Percentiles rank a stretch among this genome's conserved stretches.
phyloP scores from a whole-genome alignment of 2,329 filamentous ascomycete species.

The Alternaria hordeiaustralica region DNA sequence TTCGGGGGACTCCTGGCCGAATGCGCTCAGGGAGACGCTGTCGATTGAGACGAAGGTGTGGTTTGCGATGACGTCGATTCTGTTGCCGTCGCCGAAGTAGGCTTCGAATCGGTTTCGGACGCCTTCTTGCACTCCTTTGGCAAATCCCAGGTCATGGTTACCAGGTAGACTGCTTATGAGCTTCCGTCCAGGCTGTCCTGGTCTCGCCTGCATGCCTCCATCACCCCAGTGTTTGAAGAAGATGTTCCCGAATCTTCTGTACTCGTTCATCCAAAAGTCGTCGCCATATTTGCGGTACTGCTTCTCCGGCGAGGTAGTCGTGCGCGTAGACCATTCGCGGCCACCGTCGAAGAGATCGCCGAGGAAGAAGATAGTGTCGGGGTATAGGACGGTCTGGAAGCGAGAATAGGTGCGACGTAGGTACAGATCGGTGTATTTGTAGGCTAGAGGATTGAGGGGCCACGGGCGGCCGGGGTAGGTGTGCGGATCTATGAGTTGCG shows the following conservation, averaged over 20 bases:
- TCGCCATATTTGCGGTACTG: constrained; percentile 80
- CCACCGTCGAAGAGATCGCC: constrained; percentile 96
- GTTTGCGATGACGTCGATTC: constrained; percentile 90
- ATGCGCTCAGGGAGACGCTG: constrained; percentile 83
- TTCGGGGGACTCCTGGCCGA: constrained; percentile 60
- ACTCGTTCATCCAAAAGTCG: constrained; percentile 85
- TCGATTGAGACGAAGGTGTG: constrained; percentile 95
- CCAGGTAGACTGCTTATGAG: constrained; percentile 86
- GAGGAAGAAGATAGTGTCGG: constrained; percentile 87
- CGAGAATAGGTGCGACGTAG: constrained; percentile 81
- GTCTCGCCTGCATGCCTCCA: constrained; percentile 60
- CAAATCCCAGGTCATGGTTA: constrained; percentile 95
- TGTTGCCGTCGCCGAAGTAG: constrained; percentile 90
- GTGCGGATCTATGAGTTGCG: constrained; percentile 90
- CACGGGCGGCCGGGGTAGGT: constrained; percentile 88
- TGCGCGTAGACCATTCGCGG: constrained; percentile 83
- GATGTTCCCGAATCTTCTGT: constrained; percentile 81
- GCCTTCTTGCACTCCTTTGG: constrained; percentile 77
- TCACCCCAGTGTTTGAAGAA: constrained; percentile 76
- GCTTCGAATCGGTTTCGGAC: constrained; percentile 84
- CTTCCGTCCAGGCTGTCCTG: constrained; percentile 72
- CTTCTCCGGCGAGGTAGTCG: constrained; percentile 61
- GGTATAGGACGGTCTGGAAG: constrained; percentile 76
- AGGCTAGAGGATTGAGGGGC: constrained; percentile 71
- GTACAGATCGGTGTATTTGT: constrained; percentile 86